phyloP scores from a whole-genome alignment of 352 stramenopile genomes.

The Pythium pyrilobum region DNA sequence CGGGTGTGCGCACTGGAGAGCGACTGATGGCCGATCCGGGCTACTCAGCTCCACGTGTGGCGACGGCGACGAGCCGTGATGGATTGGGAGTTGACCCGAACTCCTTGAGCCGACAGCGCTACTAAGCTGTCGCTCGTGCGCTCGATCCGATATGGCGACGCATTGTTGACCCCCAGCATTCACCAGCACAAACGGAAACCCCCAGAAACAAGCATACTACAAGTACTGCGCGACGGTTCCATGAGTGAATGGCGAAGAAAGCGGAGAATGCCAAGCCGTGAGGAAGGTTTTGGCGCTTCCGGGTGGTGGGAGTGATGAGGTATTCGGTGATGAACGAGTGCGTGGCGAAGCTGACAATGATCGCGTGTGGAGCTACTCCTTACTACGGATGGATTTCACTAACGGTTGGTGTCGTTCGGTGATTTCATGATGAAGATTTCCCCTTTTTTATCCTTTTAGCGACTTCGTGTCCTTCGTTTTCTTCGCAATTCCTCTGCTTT shows the following conservation, averaged over 20 bases:
- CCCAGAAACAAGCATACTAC: not conserved
- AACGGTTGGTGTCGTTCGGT: too few species aligned
- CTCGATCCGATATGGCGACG: not conserved
- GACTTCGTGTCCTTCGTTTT: slow-evolving; percentile 35
- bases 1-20: slow-evolving; percentile 44
- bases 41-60: slow-evolving; percentile 56
- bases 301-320: not conserved
- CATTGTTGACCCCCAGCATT: not conserved
- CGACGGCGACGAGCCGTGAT: slow-evolving; percentile 56
- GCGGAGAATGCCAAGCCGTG: slow-evolving; percentile 25
- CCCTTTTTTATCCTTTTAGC: slow-evolving; percentile 26
- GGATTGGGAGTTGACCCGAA: slow-evolving; percentile 49
- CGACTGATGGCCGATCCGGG: slow-evolving; percentile 41
- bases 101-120: slow-evolving; percentile 71
- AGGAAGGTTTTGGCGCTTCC: slow-evolving; percentile 15
- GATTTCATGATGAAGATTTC: slow-evolving; percentile 21
- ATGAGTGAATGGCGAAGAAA: slow-evolving; percentile 31
- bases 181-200: slow-evolving; percentile 11
- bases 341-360: not conserved
- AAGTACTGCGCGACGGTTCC: slow-evolving; percentile 1
- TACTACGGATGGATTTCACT: too few species aligned
- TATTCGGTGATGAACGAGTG: not conserved
- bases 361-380: too few species aligned
- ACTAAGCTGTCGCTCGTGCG: slow-evolving; percentile 29
- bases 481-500: slow-evolving; percentile 34